Evolutionary conservation across 257 asterid species (phyloP), one percentile per base, ranked within the genome.

Genomic region (Paraleonurus japonicus): DNA sequence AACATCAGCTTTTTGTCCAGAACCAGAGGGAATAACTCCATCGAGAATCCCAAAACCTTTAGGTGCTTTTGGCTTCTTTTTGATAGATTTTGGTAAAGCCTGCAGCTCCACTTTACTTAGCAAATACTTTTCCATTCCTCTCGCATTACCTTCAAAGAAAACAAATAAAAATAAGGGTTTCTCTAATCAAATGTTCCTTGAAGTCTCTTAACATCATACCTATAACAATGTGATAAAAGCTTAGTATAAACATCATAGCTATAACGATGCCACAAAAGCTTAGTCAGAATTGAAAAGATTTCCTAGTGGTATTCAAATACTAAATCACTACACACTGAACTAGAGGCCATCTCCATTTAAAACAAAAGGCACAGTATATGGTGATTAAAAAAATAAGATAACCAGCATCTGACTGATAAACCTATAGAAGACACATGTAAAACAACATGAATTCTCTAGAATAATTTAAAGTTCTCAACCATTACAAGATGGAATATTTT

Each of bases 41-140:
- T 89, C 85, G 57, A 91, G 96, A 74, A 94, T 80, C 68, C 99
- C 99, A 73, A 91, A 84, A 67, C 99, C 99, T 82, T 91, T 94
- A 57, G 89, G 82, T 69, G 83, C 83, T 81, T 91, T 91, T 26
- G 86, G 78, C 75, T 94, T 94, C 96, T 91, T 91, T 79, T 87
- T 87, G 67, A 62, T 80, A 66, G 23, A 71, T 77, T 94, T 94
- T 76, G 98, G 98, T 78, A 94, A 82, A 68, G 96, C 85, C 66
- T 88, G 91, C 83, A 94, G 80, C 85, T 94, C 92, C 71, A 94
- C 95, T 85, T 94, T 94, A 83, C 99, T 89, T 53, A 85, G 86
- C 87, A 94, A 82, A 83, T 91, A 94, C 58, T 91, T 91, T 71
- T 87, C 99, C 99, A 94, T 81, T 94, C 96, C 77, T 85, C 90